Evolutionary conservation across 371 early-diverging fungal species (phyloP).

Genomic region (Conidiobolus coronatus): DNA sequence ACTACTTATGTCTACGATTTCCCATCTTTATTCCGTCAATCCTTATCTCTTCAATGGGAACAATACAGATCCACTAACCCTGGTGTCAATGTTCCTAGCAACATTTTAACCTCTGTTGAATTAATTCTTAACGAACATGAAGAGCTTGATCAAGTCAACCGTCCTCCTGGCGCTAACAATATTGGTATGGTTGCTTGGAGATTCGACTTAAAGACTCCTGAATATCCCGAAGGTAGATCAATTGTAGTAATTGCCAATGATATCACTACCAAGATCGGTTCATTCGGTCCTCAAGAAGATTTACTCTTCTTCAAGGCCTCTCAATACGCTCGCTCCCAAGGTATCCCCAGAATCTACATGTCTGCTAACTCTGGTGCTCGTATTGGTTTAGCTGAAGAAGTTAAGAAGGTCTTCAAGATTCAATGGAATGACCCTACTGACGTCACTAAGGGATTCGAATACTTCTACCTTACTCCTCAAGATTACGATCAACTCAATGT

Average conservation of each 20-base stretch:
- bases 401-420: slow-evolving; percentile 60
- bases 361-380: slow-evolving; percentile 99
- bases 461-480: slow-evolving; percentile 67
- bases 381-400: slow-evolving; percentile 89
- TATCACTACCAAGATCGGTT: slow-evolving; percentile 90
- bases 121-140: slow-evolving; percentile 67
- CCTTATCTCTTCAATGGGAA: slow-evolving; percentile 50
- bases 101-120: slow-evolving; percentile 57
- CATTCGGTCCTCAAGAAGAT: slow-evolving; percentile 92
- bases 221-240: slow-evolving; percentile 72
- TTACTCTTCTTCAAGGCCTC: slow-evolving; percentile 80
- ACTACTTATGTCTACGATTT: slow-evolving; percentile 97
- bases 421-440: slow-evolving; percentile 67
- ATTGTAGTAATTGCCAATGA: slow-evolving; percentile 94
- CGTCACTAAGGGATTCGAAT: slow-evolving; percentile 70
- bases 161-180: slow-evolving; percentile 76
- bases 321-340: slow-evolving; percentile 58
- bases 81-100: slow-evolving; percentile 31
- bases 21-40: slow-evolving; percentile 82
- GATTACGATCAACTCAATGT: slow-evolving; percentile 36
- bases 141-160: slow-evolving; percentile 47
- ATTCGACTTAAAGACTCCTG: slow-evolving; percentile 74
- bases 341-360: slow-evolving; percentile 87
- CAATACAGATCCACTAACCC: slow-evolving; percentile 29
- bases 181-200: slow-evolving; percentile 96